Conservation (phyloP, 306 rosid species). For the Ziziphus jujuba region DNA sequence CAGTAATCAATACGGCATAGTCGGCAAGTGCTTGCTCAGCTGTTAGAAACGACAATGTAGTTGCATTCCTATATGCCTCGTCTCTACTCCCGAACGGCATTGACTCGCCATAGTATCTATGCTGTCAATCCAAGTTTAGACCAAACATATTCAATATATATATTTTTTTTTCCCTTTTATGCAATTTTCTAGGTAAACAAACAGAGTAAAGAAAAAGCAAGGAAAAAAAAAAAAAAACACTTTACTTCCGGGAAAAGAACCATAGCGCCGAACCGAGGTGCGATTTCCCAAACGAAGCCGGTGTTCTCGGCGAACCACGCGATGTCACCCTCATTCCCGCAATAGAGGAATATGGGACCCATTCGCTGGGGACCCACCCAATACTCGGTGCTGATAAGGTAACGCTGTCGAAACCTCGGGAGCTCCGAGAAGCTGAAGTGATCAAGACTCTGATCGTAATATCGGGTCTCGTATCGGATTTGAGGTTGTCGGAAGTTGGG, state of each 20-base stretch:
- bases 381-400: slow-evolving; percentile 70
- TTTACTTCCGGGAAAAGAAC: slow-evolving; percentile 81
- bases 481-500: background rate
- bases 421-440: slow-evolving; percentile 72
- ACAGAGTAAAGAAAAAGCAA: background rate
- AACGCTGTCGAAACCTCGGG: slow-evolving; percentile 64
- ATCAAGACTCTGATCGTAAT: slow-evolving; percentile 69
- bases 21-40: slow-evolving; percentile 82
- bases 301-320: slow-evolving; percentile 80
- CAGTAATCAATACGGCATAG: slow-evolving; percentile 58
- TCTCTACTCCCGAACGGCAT: slow-evolving; percentile 62
- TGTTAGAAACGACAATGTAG: slow-evolving; percentile 60
- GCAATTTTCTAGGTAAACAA: slow-evolving; percentile 4
- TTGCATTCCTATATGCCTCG: slow-evolving; percentile 70
- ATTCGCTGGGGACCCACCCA: slow-evolving; percentile 51
- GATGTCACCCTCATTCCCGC: slow-evolving; percentile 94
- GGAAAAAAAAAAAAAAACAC: background rate
- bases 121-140: slow-evolving; percentile 37
- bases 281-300: slow-evolving; percentile 87
- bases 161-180: background rate
- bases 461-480: slow-evolving; percentile 54
- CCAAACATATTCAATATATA: background rate
- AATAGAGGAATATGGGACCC: slow-evolving; percentile 83
- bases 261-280: slow-evolving; percentile 80
- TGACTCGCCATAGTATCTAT: slow-evolving; percentile 81